Conservation (phyloP, 164 flowering plant species). For the Chimonanthus salicifolius region DNA sequence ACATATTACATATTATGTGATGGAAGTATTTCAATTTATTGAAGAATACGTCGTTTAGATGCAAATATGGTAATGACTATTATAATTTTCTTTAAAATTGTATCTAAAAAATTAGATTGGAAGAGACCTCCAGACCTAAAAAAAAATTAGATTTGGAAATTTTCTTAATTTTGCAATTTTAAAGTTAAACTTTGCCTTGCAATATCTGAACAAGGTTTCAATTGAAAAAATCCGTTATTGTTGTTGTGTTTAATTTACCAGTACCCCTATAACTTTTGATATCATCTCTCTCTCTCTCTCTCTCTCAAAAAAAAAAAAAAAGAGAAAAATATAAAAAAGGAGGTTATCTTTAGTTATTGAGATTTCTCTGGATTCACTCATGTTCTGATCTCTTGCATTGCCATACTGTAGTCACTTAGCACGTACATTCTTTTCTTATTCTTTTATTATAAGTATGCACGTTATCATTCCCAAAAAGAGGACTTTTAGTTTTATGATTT, state of each 20-base stretch:
- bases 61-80: background rate
- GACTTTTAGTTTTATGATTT: too few species aligned
- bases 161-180: background rate
- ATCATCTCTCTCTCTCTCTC: background rate
- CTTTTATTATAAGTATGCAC: background rate
- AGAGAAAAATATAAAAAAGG: too few species aligned
- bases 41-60: background rate
- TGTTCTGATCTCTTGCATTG: background rate
- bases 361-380: background rate
- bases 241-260: background rate
- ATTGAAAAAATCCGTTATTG: too few species aligned
- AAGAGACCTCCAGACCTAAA: background rate
- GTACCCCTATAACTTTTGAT: too few species aligned
- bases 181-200: background rate
- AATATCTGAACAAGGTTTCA: background rate
- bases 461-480: too few species aligned
- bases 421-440: too few species aligned
- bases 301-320: too few species aligned
- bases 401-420: background rate
- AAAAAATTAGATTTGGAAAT: background rate
- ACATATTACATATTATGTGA: background rate
- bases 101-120: background rate
- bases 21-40: background rate
- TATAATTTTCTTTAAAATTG: too few species aligned
- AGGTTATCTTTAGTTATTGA: too few species aligned